Conservation (phyloP, 78 protist species). For the slime mould (Dictyostelium discoideum) region DNA sequence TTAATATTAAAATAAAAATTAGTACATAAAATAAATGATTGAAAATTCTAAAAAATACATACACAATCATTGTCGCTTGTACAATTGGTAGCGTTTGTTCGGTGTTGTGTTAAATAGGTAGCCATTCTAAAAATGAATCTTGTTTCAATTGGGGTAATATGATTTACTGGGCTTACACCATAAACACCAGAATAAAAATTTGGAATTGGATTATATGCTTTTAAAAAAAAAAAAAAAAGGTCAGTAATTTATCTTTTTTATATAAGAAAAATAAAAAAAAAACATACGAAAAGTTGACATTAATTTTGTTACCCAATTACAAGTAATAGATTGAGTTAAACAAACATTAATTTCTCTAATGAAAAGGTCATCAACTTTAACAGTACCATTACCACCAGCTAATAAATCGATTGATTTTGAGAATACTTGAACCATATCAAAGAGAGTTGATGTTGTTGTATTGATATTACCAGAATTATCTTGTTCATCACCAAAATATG, state of each 20-base stretch:
- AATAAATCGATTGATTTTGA: slow-evolving; percentile 12
- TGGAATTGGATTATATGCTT: slow-evolving; percentile 17
- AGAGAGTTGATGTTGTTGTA: not conserved
- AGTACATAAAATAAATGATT: not conserved
- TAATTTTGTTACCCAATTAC: not conserved
- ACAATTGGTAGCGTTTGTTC: not conserved
- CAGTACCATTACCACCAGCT: slow-evolving; percentile 44
- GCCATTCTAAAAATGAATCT: not conserved
- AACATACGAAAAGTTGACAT: slow-evolving; percentile 19
- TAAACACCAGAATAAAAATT: slow-evolving; percentile 33
- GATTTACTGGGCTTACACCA: not conserved
- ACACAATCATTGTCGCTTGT: not conserved
- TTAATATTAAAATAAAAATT: not conserved
- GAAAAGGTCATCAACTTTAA: not conserved
- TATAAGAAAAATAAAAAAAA: not conserved
- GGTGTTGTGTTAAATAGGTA: not conserved
- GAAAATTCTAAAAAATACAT: not conserved
- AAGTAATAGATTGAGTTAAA: not conserved
- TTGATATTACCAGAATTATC: slow-evolving; percentile 17
- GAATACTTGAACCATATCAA: not conserved
- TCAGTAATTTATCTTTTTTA: not conserved
- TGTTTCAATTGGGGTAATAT: not conserved
- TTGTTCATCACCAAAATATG: not conserved
- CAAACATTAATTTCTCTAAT: not conserved
- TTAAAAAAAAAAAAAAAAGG: not conserved